phyloP scores from a whole-genome alignment of 73 alveolate species.

The Stentor coeruleus region DNA sequence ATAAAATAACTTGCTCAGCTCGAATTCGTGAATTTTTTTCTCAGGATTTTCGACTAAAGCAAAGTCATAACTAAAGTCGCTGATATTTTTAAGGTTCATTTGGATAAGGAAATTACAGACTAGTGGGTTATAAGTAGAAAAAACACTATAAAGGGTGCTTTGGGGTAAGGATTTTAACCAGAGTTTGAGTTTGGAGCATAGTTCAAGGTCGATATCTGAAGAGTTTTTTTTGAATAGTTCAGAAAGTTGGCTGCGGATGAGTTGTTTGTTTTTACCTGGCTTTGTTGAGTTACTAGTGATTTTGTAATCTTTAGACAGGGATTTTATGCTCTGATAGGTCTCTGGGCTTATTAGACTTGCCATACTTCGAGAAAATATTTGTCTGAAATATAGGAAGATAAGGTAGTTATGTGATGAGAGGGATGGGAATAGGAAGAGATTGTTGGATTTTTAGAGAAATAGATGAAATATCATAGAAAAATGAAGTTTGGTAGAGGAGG shows the following conservation, averaged over 20 bases:
- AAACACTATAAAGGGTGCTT: not conserved
- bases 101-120: not conserved
- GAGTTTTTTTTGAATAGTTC: not conserved
- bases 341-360: not conserved
- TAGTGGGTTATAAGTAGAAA: not conserved
- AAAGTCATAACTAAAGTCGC: not conserved
- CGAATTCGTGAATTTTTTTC: not conserved
- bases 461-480: too few species aligned
- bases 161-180: not conserved
- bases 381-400: too few species aligned
- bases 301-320: not conserved
- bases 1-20: not conserved
- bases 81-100: conserved; percentile 2
- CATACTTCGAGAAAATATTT: too few species aligned
- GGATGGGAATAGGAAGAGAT: too few species aligned
- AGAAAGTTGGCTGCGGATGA: not conserved
- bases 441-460: too few species aligned
- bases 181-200: not conserved
- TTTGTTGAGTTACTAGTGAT: not conserved
- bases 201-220: not conserved
- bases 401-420: too few species aligned
- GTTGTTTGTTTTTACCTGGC: not conserved
- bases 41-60: not conserved
- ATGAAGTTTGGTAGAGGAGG: too few species aligned
- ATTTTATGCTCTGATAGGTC: not conserved